Evolutionary conservation across 2,329 filamentous ascomycete genomes (phyloP), one percentile per base, ranked within the genome.

Genomic region (Microcyclospora tardicrescens): DNA sequence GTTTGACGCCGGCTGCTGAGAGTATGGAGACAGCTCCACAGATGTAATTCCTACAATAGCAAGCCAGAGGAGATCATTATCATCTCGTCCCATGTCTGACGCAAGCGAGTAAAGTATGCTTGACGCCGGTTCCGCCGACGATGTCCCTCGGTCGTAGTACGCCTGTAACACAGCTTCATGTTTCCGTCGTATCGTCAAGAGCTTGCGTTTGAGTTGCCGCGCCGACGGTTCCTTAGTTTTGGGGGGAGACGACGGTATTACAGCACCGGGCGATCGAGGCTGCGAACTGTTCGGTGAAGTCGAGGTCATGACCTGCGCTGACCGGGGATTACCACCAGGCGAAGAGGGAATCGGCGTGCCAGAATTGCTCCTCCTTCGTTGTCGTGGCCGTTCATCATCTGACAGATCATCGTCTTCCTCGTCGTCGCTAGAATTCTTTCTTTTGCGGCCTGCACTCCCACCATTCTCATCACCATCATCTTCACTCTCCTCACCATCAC

Each of bases 11-110:
- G 10, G 83, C 80, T 33, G 83, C 39, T 29, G 48, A 24, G 42
- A 40, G 28, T 42, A 50, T 2, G 54, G 53, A 8, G 48, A 93
- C 1, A 95, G 72, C 57, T 95, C 87, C 62, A 93, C 79, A 12
- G 86, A 93, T n/a, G 83, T 86, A 28, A 94, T 84, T 5, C 91
- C 91, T 16, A 98, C 84, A 53, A 96, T 94, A 5, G 86, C 79
- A 42, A 94, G 72, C 91, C 91, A 98, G 11, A 98, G 70, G 15
- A 96, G 69, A 53, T 98, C 87, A 53, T 96, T 98, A 60, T 96
- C 89, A 68, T 96, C 91, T 38, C 87, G 81, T 45, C 91, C 91
- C 6, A 98, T 75, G 56, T 96, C 91, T 1, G 87, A 94, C 1
- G 89, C 91, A 11, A 98, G 70, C 0, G 86, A 93, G 61, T 96